These are phyloP conservation scores for Plantago lanceolata DNA, from an alignment of 305 asterid species.

Conservation along the genomic window DNA sequence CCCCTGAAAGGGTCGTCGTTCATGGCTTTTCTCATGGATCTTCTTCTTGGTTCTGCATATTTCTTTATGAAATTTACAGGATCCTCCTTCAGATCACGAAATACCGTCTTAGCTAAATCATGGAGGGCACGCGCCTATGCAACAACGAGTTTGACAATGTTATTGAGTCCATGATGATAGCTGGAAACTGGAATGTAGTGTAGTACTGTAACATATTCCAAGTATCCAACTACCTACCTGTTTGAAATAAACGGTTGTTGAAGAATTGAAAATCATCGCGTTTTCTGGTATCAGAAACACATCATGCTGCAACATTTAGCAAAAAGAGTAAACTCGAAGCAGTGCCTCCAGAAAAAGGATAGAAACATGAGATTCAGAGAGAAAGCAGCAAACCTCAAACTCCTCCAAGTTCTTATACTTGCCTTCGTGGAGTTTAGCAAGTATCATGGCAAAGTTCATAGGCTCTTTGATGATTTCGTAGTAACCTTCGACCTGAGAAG, in stretches of 20 bases:
- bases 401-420: slow-evolving; percentile 64
- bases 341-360: background rate
- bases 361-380: background rate
- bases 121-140: slow-evolving; percentile 68
- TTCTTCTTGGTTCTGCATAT: slow-evolving; percentile 57
- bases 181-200: background rate
- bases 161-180: no score
- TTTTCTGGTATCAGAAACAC: slow-evolving; percentile 75
- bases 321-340: background rate
- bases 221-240: slow-evolving; percentile 36
- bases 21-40: slow-evolving; percentile 55
- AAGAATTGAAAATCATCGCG: slow-evolving; percentile 83
- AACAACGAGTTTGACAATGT: background rate
- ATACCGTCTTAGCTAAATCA: slow-evolving; percentile 73
- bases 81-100: slow-evolving; percentile 50
- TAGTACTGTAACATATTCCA: background rate
- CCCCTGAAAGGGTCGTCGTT: slow-evolving; percentile 28
- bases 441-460: slow-evolving; percentile 92
- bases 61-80: slow-evolving; percentile 57
- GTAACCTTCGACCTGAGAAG: slow-evolving; percentile 68
- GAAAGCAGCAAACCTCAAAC: slow-evolving; percentile 52
- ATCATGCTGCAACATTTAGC: slow-evolving; percentile 54
- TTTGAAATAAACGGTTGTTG: slow-evolving; percentile 59
- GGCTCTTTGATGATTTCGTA: slow-evolving; percentile 71
- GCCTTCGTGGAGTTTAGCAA: slow-evolving; percentile 90